Percentiles rank a stretch among this genome's conserved stretches.
Conservation (phyloP, 2,329 filamentous ascomycete genomes). For the Pezicula carpinea region DNA sequence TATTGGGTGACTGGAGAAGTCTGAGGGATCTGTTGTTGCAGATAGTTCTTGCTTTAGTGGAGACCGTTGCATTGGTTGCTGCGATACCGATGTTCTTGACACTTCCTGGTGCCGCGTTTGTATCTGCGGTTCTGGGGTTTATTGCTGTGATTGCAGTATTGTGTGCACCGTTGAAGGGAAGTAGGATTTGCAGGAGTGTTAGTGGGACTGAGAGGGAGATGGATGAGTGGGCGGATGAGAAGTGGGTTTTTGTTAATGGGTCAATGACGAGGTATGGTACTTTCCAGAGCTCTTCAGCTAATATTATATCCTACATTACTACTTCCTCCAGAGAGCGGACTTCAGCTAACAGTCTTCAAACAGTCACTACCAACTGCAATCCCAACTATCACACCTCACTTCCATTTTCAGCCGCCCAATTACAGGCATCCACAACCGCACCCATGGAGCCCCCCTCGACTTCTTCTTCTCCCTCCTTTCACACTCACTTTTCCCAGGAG, state of each 20-base stretch:
- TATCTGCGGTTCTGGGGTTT: slow-evolving; percentile 1
- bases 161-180: slow-evolving; percentile 8
- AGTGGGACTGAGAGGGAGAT: not conserved
- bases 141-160: slow-evolving; percentile 2
- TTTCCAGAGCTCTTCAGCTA: not conserved
- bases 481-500: slow-evolving; percentile 54
- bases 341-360: not conserved
- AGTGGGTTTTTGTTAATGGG: slow-evolving; percentile 13
- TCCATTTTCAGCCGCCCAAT: slow-evolving; percentile 66
- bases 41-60: slow-evolving; percentile 5
- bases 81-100: slow-evolving; percentile 8
- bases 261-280: slow-evolving; percentile 11
- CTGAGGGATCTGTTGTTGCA: slow-evolving; percentile 10
- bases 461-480: slow-evolving; percentile 70
- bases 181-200: slow-evolving; percentile 2
- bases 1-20: not conserved
- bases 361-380: slow-evolving; percentile 59
- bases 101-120: slow-evolving; percentile 9
- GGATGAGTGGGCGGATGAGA: slow-evolving; percentile 9
- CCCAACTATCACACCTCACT: slow-evolving; percentile 64
- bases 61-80: slow-evolving; percentile 6
- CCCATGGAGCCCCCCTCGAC: slow-evolving; percentile 66
- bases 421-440: slow-evolving; percentile 70
- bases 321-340: too few relatives aligned
- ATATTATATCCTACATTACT: not conserved